phyloP scores from a whole-genome alignment of 2,329 filamentous ascomycete species.

The Fusarium vanettenii region DNA sequence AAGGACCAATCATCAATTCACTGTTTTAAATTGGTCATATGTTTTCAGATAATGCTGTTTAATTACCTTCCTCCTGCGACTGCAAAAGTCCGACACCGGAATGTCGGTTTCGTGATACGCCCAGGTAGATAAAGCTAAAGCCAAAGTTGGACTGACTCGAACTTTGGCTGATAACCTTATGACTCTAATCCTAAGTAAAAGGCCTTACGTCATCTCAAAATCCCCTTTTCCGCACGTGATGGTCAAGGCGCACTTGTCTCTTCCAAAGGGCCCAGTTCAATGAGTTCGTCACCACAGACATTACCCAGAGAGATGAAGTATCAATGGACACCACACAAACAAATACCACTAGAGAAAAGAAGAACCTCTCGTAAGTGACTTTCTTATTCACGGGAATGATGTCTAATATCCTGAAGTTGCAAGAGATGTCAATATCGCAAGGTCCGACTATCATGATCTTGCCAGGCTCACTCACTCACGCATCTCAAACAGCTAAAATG shows the following conservation, averaged over 20 bases:
- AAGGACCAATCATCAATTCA: too few relatives aligned
- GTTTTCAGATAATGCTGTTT: neutral
- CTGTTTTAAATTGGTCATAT: too few relatives aligned
- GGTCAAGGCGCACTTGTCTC: neutral
- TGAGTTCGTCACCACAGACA: neutral
- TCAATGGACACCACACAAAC: neutral
- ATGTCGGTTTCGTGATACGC: neutral
- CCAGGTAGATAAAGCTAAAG: neutral
- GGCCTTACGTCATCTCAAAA: neutral
- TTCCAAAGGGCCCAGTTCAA: neutral
- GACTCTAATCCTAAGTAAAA: neutral
- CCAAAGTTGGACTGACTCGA: neutral
- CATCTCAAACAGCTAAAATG: conserved; percentile 4
- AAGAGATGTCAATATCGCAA: conserved; percentile 24
- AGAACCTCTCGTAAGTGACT: conserved; percentile 3
- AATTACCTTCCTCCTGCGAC: neutral
- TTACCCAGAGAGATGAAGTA: neutral
- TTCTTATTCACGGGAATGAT: neutral
- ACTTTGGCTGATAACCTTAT: neutral
- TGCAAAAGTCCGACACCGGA: too few relatives aligned
- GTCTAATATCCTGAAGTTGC: neutral
- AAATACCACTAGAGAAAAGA: neutral
- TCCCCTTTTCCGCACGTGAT: neutral
- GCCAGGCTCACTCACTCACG: neutral
- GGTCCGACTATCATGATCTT: neutral